Evolutionary conservation across 1,284 basidiomycete species (phyloP).

Genomic region (Fereydounia khargensis): DNA sequence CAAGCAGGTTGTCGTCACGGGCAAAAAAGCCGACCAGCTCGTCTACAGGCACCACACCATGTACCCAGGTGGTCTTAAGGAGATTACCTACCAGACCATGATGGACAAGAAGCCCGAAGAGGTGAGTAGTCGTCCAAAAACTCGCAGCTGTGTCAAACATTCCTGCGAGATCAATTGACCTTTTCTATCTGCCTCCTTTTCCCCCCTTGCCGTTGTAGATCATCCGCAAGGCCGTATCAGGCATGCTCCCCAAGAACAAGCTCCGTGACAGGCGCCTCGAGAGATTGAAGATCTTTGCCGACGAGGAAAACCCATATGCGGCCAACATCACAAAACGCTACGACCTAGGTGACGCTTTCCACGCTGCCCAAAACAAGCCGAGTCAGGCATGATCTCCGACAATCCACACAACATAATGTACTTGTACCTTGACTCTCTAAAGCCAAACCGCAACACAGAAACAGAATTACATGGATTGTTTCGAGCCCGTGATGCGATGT

Average conservation of each 20-base stretch:
- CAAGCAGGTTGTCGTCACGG: constrained; percentile 78
- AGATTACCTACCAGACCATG: constrained; percentile 50
- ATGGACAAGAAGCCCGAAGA: constrained; percentile 77
- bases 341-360: constrained; percentile 12
- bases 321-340: constrained; percentile 22
- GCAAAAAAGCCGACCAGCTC: constrained; percentile 82
- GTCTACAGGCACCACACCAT: constrained; percentile 87
- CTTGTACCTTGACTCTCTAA: no score
- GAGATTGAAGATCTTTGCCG: constrained; percentile 51
- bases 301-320: constrained; percentile 48
- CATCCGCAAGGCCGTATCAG: constrained; percentile 52
- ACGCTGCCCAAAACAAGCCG: not conserved
- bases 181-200: not conserved
- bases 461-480: no score
- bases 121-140: constrained; percentile 63
- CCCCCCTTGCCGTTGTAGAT: constrained; percentile 17
- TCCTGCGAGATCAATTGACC: not conserved
- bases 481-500: no score
- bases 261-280: constrained; percentile 52
- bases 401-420: no score
- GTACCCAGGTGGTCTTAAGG: constrained; percentile 87
- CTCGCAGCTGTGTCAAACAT: no score
- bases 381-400: no score
- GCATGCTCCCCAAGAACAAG: constrained; percentile 58
- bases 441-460: no score